Evolutionary conservation across 306 rosid species (phyloP).

Genomic region (Pyrus communis): DNA sequence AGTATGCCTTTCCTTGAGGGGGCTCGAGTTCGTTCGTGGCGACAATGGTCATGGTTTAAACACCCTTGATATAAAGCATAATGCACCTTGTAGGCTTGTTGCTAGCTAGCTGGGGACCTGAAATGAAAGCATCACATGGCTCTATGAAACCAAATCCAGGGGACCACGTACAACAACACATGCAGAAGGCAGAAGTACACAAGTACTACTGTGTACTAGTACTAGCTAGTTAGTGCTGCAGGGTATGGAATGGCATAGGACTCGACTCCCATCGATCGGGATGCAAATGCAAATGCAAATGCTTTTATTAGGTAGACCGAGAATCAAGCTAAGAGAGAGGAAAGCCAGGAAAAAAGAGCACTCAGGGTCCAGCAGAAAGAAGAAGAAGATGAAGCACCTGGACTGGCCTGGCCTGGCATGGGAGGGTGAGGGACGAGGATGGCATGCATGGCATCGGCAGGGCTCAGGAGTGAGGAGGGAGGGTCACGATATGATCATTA

Average conservation of each 20-base stretch:
- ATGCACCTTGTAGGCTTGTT: background rate
- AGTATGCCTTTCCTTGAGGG: too few species aligned
- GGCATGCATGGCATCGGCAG: background rate
- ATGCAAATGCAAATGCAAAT: background rate
- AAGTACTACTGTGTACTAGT: background rate
- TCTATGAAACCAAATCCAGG: background rate
- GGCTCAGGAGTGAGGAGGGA: background rate
- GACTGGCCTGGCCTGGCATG: constrained; percentile 7
- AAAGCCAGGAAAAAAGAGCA: background rate
- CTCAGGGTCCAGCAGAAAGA: background rate
- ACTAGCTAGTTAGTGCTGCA: background rate
- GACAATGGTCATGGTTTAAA: too few species aligned
- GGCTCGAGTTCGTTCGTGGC: too few species aligned
- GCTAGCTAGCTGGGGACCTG: background rate
- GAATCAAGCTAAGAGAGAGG: background rate
- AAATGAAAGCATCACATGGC: constrained; percentile 12
- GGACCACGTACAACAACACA: constrained; percentile 21
- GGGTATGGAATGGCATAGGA: background rate
- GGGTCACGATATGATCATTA: constrained; percentile 24
- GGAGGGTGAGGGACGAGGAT: constrained; percentile 2
- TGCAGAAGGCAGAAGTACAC: background rate
- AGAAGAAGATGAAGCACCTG: constrained; percentile 14
- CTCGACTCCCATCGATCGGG: background rate
- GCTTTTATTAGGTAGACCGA: background rate
- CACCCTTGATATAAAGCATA: too few species aligned